Base-by-base conservation (phyloP, 805 yeast genomes). In the Candida sphagnicola region DNA sequence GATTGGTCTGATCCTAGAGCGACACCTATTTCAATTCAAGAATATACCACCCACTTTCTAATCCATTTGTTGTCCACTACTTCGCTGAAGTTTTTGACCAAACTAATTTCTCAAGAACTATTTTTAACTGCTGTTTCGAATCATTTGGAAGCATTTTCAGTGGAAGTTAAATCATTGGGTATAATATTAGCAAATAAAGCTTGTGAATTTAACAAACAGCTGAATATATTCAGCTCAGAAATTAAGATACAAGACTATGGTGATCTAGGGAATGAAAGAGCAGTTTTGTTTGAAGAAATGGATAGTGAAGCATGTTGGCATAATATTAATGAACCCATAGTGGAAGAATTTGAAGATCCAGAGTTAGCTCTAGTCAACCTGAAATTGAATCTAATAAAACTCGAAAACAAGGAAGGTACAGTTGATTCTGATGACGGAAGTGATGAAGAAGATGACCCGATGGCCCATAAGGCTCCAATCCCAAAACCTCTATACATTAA, bases 401-500 rank as follows among this genome's bases (percentile, higher is more conserved):
- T n/a, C n/a, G n/a, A n/a, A n/a, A 15, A 8, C 11, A 23, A 4
- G 13, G 23, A 12, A 14, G 35, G 15, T 19, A 13, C 10, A 3
- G 34, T 13, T 12, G 39, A 40, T n/a, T 41, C 35, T 2, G 51
- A 48, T 17, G 43, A 38, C 11, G 59, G 52, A 13, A 41, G 44
- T 28, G 79, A 77, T 17, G 81, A 82, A 12, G 82, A 72, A 16
- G 76, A 70, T 25, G 78, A 72, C 44, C 75, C 78, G 0, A 41
- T 72, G 3, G 60, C 61, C 1, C 49, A 60, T 11, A 52, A 55
- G 5, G 55, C 57, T 2, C 61, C 54, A 4, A 64, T 77, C 0
- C 53, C 70, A 0, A 57, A 63, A 2, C 89, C 88, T 0, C 69
- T 86, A 2, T 91, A 87, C 49, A 59, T 91, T 28, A 81, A 84